A percentile compares a stretch with the other conserved stretches of the same genome.
These are phyloP conservation scores for Oryza glumipatula DNA, from an alignment of 176 grass and related monocot genomes.

Conservation along the genomic window DNA sequence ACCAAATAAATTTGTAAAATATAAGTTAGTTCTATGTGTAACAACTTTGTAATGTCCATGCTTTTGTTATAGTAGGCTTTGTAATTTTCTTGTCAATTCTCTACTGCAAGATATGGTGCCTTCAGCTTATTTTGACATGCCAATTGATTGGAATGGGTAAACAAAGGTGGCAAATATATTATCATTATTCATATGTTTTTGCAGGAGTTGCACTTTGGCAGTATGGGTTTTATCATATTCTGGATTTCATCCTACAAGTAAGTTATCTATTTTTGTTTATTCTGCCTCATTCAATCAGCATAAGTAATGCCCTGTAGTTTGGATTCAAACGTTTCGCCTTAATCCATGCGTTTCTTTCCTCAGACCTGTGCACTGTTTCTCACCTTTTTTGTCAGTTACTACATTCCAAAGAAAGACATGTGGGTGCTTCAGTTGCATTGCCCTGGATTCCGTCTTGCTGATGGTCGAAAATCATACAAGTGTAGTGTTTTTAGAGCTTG, in stretches of 20 bases:
- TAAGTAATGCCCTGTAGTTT: background rate
- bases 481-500: too few relatives aligned
- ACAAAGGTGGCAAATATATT: conserved; percentile 48
- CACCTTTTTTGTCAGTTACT: too few relatives aligned
- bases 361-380: background rate
- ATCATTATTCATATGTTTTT: conserved; percentile 49
- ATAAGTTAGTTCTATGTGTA: conserved; percentile 1
- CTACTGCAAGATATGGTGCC: conserved; percentile 33
- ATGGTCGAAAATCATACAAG: too few relatives aligned
- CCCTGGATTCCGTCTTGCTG: too few relatives aligned
- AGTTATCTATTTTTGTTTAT: conserved; percentile 44
- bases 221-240: conserved; percentile 30
- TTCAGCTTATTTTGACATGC: conserved; percentile 54
- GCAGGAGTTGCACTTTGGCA: conserved; percentile 53
- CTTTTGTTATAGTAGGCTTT: background rate
- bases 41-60: background rate
- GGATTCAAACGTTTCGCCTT: background rate
- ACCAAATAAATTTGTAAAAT: background rate
- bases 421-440: conserved; percentile 40
- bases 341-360: background rate
- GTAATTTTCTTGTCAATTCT: background rate
- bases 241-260: conserved; percentile 33
- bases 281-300: conserved; percentile 34
- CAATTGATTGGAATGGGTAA: conserved; percentile 56
- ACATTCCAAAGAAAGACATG: conserved; percentile 42